phyloP scores from a whole-genome alignment of 1,284 basidiomycete species.

The Cerrena zonata region DNA sequence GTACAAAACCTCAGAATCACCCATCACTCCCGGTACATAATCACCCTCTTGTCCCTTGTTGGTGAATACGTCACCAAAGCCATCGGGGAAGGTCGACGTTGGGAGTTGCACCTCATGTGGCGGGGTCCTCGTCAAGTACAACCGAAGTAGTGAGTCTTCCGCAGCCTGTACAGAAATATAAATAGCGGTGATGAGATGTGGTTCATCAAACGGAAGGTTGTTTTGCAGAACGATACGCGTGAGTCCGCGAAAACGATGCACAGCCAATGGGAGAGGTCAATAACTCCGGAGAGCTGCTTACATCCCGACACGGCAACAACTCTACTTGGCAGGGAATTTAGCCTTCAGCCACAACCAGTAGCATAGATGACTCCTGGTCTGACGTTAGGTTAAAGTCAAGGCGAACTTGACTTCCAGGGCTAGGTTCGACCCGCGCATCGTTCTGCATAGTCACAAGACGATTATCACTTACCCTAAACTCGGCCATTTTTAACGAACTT shows the following conservation, averaged over 20 bases:
- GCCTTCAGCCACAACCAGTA: too few species aligned
- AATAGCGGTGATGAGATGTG: background rate
- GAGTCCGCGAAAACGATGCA: too few species aligned
- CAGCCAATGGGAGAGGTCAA: too few species aligned
- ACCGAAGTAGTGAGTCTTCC: constrained; percentile 74
- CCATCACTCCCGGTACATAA: constrained; percentile 52
- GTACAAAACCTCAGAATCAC: constrained; percentile 61
- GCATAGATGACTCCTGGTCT: too few species aligned
- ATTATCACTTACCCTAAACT: constrained; percentile 76
- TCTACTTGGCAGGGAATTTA: too few species aligned
- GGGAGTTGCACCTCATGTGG: constrained; percentile 61
- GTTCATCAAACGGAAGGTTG: too few species aligned
- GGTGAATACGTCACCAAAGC: constrained; percentile 44
- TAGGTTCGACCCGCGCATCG: background rate
- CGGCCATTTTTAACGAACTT: constrained; percentile 89
- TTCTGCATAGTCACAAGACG: background rate
- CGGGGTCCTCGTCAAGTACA: constrained; percentile 76
- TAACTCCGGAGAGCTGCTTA: too few species aligned
- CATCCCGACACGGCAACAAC: too few species aligned
- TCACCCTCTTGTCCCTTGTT: constrained; percentile 28
- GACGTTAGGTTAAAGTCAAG: too few species aligned
- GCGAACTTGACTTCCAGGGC: too few species aligned
- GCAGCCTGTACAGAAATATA: constrained; percentile 52
- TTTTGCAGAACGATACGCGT: too few species aligned
- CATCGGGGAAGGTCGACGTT: constrained; percentile 58